Base-by-base conservation (phyloP, 164 flowering plant species). In the Dillenia suffruticosa region DNA sequence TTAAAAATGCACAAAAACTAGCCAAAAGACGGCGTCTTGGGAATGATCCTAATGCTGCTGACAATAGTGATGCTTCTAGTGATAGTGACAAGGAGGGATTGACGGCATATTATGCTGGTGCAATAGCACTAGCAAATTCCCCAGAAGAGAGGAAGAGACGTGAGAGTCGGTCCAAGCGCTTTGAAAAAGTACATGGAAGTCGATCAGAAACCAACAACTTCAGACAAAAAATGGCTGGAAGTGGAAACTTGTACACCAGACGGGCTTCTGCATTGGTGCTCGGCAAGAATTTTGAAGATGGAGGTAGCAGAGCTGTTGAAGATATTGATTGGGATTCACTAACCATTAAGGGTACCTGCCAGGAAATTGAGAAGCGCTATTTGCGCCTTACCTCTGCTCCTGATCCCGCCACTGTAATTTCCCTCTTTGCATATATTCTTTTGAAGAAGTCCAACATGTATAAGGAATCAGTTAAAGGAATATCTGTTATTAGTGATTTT, bases 331-430 rank as follows among this genome's bases (percentile, higher is more conserved):
- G 97, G 99, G 96, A 94, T 81, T 74, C 97, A 6, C 84, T 94
- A 55, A 91, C 97, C 70, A 87, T 94, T 12, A 94, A 83, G 72
- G 99, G 99, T 51, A 91, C 96, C 56, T 89, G 90, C 80, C 99
- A 89, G 78, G 99, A 91, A 75, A 82, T 91, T 66, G 97, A 94
- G 78, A 94, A 94, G 70, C 93, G 96, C 66, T 94, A 94, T 70
- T 68, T 94, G 77, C 97, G 99, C 24, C 96, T 94, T 61, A 94
- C 99, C 67, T 88, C 97, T 79, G 97, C 97, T 51, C 99, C 99
- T 67, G 99, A 91, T 77, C 99, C 97, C 44, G 68, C 90, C 62
- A 80, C 93, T 64, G 99, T 94, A 85, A 80, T 50, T 64, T 44
- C 57, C 1, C 52, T 15, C 40, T 32, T 32, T 32, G 40, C 40